These are phyloP conservation scores for Starmerella davenportii DNA, from an alignment of 805 yeast genomes.

Conservation along the genomic window DNA sequence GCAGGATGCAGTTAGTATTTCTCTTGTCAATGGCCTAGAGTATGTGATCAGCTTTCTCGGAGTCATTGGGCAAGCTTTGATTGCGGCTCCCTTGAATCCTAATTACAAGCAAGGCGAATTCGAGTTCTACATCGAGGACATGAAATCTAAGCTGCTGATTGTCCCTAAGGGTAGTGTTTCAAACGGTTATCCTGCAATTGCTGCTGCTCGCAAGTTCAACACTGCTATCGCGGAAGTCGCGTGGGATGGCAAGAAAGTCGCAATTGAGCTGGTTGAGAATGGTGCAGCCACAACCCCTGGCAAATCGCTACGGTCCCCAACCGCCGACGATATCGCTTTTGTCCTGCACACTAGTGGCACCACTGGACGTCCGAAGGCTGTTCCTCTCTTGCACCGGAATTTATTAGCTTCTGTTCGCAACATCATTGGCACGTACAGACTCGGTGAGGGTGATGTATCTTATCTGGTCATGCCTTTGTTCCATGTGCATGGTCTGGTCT, in stretches of 20 bases:
- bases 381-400: constrained; percentile 49
- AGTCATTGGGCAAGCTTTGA: constrained; percentile 35
- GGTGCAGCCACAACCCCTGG: background rate
- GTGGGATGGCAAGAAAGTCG: constrained; percentile 30
- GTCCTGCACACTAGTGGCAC: constrained; percentile 61
- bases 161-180: constrained; percentile 36
- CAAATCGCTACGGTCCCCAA: constrained; percentile 15
- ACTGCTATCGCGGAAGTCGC: constrained; percentile 37
- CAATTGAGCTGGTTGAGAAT: constrained; percentile 10
- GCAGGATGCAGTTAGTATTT: constrained; percentile 38
- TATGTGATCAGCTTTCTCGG: constrained; percentile 40
- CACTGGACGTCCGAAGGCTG: constrained; percentile 61
- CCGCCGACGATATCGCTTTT: constrained; percentile 39
- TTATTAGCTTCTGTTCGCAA: constrained; percentile 42
- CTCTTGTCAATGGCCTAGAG: constrained; percentile 45
- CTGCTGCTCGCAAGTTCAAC: constrained; percentile 32
- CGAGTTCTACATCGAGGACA: constrained; percentile 45
- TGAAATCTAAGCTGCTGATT: constrained; percentile 38
- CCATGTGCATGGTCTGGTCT: constrained; percentile 60
- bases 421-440: constrained; percentile 39
- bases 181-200: constrained; percentile 28
- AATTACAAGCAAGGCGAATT: constrained; percentile 43
- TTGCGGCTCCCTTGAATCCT: constrained; percentile 56
- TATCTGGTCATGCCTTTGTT: constrained; percentile 61
- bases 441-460: constrained; percentile 33